Base-by-base conservation (phyloP, 2,329 filamentous ascomycete species). In the Orbilia oligospora region DNA sequence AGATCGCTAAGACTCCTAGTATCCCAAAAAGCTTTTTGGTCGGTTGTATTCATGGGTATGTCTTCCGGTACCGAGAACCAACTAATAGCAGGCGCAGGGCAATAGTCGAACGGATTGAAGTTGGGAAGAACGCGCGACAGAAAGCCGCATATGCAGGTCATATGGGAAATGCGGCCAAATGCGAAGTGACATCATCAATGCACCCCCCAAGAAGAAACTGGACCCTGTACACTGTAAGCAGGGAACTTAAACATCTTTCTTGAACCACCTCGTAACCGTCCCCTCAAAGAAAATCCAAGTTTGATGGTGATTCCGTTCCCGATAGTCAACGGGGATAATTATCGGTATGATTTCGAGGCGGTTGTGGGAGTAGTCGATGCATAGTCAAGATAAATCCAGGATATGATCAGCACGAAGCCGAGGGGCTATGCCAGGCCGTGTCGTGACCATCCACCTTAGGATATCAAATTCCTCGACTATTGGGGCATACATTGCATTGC, bases 61-160 rank as follows among this genome's bases (percentile, higher is more conserved):
- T 24, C 8, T 3, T 61, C 27, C n/a, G 38, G 66, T 49, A 38
- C 22, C 20, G 56, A 53, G 49, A 49, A 22, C 38, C 16, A 14
- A 41, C 38, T 27, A 16, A 20, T 36, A 38, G 38, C 49, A 53
- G 20, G 38, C n/a, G 51, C n/a, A 61, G n/a, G n/a, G 6, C 27
- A 46, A 20, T 30, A 33, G 33, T 44, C 20, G 20, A 27, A 38
- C 27, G 36, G 20, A 58, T 30, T 20, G 33, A 38, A n/a, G 18
- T 58, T 44, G 36, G 2, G 38, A 70, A 48, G 51, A 20, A 38
- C 36, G 44, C 58, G 65, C 41, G 33, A 77, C 61, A 69, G 36
- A 20, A 49, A 61, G 67, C 73, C 73, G 73, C 73, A 77, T 70
- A 70, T 77, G 73, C 73, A 77, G 73, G 73, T 71, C 66, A 71